Conservation (phyloP, 192 early-diverging fungal species). For the Coemansia sp. region DNA sequence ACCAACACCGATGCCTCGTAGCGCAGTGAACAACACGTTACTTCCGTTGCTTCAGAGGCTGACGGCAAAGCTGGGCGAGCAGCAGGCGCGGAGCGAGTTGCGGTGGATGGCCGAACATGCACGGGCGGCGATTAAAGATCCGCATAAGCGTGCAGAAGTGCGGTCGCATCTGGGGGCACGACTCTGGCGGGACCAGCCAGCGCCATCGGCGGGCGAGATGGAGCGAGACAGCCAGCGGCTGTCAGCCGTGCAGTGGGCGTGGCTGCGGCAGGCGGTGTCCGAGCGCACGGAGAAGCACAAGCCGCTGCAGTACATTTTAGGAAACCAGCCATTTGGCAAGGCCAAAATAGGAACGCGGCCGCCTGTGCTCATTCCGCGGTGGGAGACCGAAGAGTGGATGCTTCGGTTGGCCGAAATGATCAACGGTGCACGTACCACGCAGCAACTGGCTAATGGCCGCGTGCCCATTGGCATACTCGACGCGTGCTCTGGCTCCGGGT, state of each 20-base stretch:
- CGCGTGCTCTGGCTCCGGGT: constrained; percentile 83
- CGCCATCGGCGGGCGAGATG: constrained; percentile 11
- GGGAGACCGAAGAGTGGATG: constrained; percentile 97
- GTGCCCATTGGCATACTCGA: constrained; percentile 66
- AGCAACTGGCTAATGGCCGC: not conserved
- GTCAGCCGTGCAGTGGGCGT: constrained; percentile 36
- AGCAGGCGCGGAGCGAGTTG: constrained; percentile 38
- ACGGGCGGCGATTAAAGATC: constrained; percentile 12
- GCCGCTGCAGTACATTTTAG: constrained; percentile 91
- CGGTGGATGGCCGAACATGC: constrained; percentile 37
- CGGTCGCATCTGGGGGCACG: constrained; percentile 10
- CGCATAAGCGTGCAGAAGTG: not conserved
- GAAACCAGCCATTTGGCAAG: constrained; percentile 78
- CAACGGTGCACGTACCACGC: constrained; percentile 3
- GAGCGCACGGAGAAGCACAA: constrained; percentile 61
- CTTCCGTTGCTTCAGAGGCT: constrained; percentile 27
- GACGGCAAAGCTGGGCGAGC: constrained; percentile 19
- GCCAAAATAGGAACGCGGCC: constrained; percentile 62
- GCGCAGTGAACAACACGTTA: constrained; percentile 32
- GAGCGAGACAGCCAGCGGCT: constrained; percentile 16
- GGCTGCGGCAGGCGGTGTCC: constrained; percentile 49
- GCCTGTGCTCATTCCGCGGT: constrained; percentile 82
- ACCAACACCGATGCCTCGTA: constrained; percentile 44
- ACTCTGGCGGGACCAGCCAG: constrained; percentile 40
- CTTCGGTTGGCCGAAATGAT: constrained; percentile 51